Evolutionary conservation across 202 grass and related monocot genomes (phyloP).

Genomic region (Setaria viridis): DNA sequence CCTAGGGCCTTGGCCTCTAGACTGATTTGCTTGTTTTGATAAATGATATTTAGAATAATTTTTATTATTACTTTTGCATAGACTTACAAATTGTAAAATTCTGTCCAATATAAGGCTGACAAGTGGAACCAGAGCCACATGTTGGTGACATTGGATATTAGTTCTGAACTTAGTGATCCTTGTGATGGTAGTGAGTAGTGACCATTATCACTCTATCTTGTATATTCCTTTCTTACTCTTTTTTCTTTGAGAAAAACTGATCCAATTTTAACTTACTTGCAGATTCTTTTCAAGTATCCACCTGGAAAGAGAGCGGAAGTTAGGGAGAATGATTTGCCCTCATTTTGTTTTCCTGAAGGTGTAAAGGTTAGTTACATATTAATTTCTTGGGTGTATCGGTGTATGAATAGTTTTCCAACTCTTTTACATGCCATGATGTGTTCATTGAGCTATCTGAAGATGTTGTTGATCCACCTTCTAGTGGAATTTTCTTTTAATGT

Average conservation of each 20-base stretch:
- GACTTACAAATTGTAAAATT: background rate
- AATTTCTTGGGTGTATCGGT: constrained; percentile 23
- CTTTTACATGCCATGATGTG: constrained; percentile 15
- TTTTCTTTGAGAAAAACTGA: constrained; percentile 35
- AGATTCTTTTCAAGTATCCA: constrained; percentile 99
- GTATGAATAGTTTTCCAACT: constrained; percentile 9
- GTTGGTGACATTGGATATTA: background rate
- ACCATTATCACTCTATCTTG: background rate
- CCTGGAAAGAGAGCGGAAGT: constrained; percentile 79
- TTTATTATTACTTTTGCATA: background rate
- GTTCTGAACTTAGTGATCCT: background rate
- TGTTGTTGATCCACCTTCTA: constrained; percentile 23
- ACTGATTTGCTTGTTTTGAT: constrained; percentile 30
- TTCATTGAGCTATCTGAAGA: constrained; percentile 8
- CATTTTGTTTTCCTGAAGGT: constrained; percentile 97
- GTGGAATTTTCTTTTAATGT: constrained; percentile 19
- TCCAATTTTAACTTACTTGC: constrained; percentile 42
- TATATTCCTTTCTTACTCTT: background rate
- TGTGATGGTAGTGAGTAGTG: background rate
- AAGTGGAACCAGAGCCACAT: background rate
- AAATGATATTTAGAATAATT: background rate
- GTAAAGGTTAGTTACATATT: constrained; percentile 76
- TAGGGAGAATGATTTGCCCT: constrained; percentile 80
- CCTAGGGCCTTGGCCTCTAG: constrained; percentile 23
- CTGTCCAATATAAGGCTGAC: background rate